phyloP scores from a whole-genome alignment of 176 grass and related monocot genomes.

The Carex parvula region DNA sequence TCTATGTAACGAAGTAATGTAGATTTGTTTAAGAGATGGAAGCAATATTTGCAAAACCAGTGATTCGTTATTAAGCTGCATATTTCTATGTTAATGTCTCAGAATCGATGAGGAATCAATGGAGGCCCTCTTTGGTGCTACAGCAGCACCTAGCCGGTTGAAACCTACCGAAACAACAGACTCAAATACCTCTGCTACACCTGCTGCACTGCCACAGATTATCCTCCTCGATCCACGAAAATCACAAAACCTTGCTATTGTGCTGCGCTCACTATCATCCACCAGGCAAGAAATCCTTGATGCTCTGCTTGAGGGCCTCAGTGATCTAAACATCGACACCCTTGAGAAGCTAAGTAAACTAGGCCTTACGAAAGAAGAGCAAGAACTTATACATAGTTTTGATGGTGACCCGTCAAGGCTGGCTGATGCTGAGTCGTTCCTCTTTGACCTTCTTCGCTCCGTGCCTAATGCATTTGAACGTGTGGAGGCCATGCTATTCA shows the following conservation, averaged over 20 bases:
- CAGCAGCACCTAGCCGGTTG: slow-evolving; percentile 43
- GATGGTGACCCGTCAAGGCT: slow-evolving; percentile 61
- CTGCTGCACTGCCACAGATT: slow-evolving; percentile 50
- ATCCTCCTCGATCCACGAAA: slow-evolving; percentile 76
- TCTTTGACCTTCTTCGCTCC: slow-evolving; percentile 55
- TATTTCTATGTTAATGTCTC: slow-evolving; percentile 11
- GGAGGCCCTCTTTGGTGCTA: slow-evolving; percentile 78
- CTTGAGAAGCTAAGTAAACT: slow-evolving; percentile 72
- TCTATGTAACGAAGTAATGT: not conserved
- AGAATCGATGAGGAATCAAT: slow-evolving; percentile 90
- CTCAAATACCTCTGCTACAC: slow-evolving; percentile 6
- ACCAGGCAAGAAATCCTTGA: slow-evolving; percentile 66
- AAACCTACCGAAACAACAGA: slow-evolving; percentile 35
- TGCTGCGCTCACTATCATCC: slow-evolving; percentile 63
- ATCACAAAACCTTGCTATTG: slow-evolving; percentile 91
- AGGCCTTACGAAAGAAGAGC: slow-evolving; percentile 63
- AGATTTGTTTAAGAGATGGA: not conserved
- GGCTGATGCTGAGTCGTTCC: slow-evolving; percentile 64
- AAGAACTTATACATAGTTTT: slow-evolving; percentile 52
- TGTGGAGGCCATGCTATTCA: slow-evolving; percentile 65
- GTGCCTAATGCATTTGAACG: slow-evolving; percentile 64
- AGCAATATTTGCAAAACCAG: not conserved
- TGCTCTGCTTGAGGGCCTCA: slow-evolving; percentile 46
- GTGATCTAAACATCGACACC: slow-evolving; percentile 55
- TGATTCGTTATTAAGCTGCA: not conserved